These are phyloP conservation scores for Pseudopyricularia javanii DNA, from an alignment of 2,329 filamentous ascomycete genomes.

Conservation along the genomic window DNA sequence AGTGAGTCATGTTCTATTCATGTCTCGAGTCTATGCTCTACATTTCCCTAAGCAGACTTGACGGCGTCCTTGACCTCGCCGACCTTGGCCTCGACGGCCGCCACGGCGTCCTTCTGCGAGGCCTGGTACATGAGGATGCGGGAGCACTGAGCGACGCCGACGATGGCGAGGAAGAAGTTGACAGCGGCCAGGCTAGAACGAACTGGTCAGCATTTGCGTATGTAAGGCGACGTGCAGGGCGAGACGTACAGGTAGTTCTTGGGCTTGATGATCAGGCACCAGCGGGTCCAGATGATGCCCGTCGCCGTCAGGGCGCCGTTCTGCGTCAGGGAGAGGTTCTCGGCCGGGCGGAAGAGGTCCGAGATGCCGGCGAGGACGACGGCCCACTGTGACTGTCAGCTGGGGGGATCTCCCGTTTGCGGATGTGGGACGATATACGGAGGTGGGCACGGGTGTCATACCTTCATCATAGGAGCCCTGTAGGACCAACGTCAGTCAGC, in stretches of 20 bases:
- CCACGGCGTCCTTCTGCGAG: slow-evolving; percentile 39
- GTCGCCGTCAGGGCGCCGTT: slow-evolving; percentile 84
- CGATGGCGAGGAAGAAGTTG: slow-evolving; percentile 93
- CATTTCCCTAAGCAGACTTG: slow-evolving; percentile 3
- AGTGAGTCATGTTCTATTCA: too few relatives aligned
- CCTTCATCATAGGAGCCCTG: slow-evolving; percentile 4
- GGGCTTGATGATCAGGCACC: slow-evolving; percentile 95
- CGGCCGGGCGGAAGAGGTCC: slow-evolving; percentile 82
- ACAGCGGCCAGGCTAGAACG: slow-evolving; percentile 66
- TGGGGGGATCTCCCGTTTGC: background rate
- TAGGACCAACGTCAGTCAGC: background rate
- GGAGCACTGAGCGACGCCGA: slow-evolving; percentile 69
- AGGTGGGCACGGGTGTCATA: background rate
- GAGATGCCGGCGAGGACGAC: slow-evolving; percentile 85
- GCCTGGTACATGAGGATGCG: slow-evolving; percentile 61
- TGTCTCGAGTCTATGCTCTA: too few relatives aligned
- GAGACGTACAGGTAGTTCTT: slow-evolving; percentile 69
- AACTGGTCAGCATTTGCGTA: background rate
- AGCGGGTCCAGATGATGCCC: slow-evolving; percentile 93
- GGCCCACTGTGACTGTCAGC: slow-evolving; percentile 52
- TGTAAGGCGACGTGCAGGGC: background rate
- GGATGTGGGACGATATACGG: background rate
- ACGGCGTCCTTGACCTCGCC: slow-evolving; percentile 20
- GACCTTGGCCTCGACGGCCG: slow-evolving; percentile 20
- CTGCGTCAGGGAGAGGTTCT: slow-evolving; percentile 86